Percentiles rank a stretch among this genome's conserved stretches.
phyloP scores from a whole-genome alignment of 495 filamentous ascomycete species.

The Jackrogersella multiformis region DNA sequence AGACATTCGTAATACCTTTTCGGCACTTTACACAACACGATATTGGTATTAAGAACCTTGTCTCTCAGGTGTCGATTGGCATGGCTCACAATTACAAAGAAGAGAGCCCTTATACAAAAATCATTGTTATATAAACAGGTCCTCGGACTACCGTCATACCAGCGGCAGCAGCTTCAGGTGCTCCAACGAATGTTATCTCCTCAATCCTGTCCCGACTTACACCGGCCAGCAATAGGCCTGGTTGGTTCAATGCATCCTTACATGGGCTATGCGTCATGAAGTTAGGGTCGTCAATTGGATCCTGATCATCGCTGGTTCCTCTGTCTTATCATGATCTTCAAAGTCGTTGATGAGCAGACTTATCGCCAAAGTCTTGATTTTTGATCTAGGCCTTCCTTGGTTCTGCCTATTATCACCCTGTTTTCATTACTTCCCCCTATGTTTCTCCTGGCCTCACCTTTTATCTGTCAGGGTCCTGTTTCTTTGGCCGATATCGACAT shows the following conservation, averaged over 20 bases:
- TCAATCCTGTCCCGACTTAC: conserved; percentile 7
- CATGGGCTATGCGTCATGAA: conserved; percentile 16
- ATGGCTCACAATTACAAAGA: neutral
- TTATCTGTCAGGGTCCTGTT: conserved; percentile 6
- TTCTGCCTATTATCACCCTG: conserved; percentile 1
- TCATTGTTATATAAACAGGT: neutral
- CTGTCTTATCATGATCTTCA: conserved; percentile 24
- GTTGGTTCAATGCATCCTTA: conserved; percentile 27
- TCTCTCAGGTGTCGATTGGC: neutral
- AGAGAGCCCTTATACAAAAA: conserved; percentile 3
- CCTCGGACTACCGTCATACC: conserved; percentile 2
- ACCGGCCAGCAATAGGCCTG: conserved; percentile 8
- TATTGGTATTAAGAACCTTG: conserved; percentile 6
- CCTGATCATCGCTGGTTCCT: conserved; percentile 16
- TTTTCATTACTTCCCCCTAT: conserved; percentile 13
- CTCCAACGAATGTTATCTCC: conserved; percentile 8
- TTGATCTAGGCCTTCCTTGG: conserved; percentile 5
- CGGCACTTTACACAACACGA: conserved; percentile 9
- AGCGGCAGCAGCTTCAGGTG: neutral
- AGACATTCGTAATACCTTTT: conserved; percentile 6
- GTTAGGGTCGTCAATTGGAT: conserved; percentile 21
- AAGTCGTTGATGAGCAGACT: conserved; percentile 9
- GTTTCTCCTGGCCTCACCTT: conserved; percentile 18
- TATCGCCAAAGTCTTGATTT: conserved; percentile 1
- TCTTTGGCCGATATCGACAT: conserved; percentile 18